phyloP scores from a whole-genome alignment of 2,329 filamentous ascomycete genomes.

The Penicillium olsonii region DNA sequence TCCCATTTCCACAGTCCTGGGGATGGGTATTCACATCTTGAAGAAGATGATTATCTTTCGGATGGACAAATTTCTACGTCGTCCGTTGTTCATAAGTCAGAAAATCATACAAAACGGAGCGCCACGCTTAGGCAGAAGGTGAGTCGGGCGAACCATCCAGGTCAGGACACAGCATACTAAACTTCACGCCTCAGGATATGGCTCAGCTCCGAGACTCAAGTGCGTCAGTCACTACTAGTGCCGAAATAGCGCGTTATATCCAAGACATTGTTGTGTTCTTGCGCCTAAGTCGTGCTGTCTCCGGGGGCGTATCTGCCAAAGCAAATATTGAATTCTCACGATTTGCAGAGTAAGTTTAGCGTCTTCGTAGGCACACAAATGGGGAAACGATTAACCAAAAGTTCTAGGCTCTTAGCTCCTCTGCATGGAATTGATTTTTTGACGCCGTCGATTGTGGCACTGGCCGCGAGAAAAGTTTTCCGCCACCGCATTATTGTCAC shows the following conservation, averaged over 20 bases:
- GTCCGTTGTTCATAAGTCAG: constrained; percentile 38
- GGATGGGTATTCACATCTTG: constrained; percentile 74
- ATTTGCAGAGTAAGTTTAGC: constrained; percentile 57
- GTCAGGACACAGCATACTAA: not conserved
- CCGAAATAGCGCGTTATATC: constrained; percentile 80
- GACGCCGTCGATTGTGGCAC: constrained; percentile 77
- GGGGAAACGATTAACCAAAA: not conserved
- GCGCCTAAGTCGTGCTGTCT: constrained; percentile 81
- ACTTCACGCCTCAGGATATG: constrained; percentile 44
- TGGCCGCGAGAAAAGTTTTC: constrained; percentile 86
- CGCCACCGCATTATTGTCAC: constrained; percentile 77
- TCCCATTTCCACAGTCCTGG: constrained; percentile 77
- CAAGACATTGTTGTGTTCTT: constrained; percentile 87
- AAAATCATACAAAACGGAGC: constrained; percentile 17
- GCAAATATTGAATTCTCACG: constrained; percentile 76
- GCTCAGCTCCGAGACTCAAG: constrained; percentile 61
- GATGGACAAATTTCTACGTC: constrained; percentile 38
- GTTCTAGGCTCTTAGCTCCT: constrained; percentile 61
- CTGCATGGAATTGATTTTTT: constrained; percentile 79
- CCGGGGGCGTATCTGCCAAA: constrained; percentile 71
- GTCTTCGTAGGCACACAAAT: not conserved
- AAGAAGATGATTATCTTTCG: constrained; percentile 55
- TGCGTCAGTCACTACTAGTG: constrained; percentile 62
- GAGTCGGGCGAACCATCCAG: not conserved
- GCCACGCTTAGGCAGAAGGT: constrained; percentile 29